Evolutionary conservation across 257 asterid genomes (phyloP).

Genomic region (Verbena officinalis): DNA sequence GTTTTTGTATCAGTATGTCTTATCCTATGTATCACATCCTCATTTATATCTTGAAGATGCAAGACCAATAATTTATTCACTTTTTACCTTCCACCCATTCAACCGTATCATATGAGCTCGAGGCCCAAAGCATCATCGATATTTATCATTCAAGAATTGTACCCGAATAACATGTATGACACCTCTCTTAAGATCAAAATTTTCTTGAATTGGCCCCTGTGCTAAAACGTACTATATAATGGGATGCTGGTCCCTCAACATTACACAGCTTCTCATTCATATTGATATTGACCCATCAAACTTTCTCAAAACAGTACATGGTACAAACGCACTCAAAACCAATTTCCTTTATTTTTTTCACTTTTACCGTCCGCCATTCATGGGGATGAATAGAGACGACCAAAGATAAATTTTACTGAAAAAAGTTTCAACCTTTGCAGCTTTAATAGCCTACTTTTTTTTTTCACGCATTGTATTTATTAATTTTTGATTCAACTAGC

Average conservation of each 20-base stretch:
- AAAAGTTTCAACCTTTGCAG: conserved; percentile 1
- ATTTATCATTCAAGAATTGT: neutral
- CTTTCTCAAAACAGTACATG: conserved; percentile 1
- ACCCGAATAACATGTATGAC: neutral
- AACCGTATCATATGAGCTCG: too few relatives aligned
- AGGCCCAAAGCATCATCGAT: neutral
- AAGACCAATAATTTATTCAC: too few relatives aligned
- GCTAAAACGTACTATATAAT: neutral
- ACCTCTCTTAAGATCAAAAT: neutral
- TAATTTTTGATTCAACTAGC: too few relatives aligned
- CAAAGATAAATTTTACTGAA: neutral
- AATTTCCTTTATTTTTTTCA: neutral
- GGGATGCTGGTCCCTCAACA: neutral
- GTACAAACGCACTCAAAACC: conserved; percentile 7
- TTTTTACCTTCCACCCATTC: too few relatives aligned
- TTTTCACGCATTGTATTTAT: too few relatives aligned
- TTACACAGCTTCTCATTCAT: neutral
- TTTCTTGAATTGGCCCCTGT: neutral
- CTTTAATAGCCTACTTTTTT: conserved; percentile 3
- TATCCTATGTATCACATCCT: too few relatives aligned
- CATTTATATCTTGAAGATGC: too few relatives aligned
- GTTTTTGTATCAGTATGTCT: too few relatives aligned
- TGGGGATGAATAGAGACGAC: conserved; percentile 9
- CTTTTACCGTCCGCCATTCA: conserved; percentile 22
- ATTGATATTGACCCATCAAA: conserved; percentile 16